A percentile compares a stretch with the other conserved stretches of the same genome.
Evolutionary conservation across 2,329 filamentous ascomycete genomes (phyloP).

Genomic region (Calonectria hawksworthii): DNA sequence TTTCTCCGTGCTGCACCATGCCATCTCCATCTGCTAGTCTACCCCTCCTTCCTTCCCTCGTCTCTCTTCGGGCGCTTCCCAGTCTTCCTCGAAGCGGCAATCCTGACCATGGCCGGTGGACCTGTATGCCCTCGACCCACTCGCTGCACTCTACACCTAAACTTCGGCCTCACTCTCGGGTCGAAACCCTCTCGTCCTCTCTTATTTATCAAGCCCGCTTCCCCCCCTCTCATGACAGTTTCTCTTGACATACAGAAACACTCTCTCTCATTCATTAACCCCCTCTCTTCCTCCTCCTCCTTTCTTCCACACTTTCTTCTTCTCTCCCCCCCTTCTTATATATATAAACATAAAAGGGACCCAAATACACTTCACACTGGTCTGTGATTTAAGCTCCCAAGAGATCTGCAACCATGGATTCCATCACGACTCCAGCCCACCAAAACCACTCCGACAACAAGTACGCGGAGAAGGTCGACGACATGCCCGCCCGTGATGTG

Average conservation of each 20-base stretch:
- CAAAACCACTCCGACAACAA: conserved; percentile 30
- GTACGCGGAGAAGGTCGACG: conserved; percentile 21
- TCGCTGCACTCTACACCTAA: conserved; percentile 1
- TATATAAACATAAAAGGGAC: neutral
- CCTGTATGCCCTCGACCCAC: conserved; percentile 23
- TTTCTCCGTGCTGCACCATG: conserved; percentile 1
- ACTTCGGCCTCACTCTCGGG: conserved; percentile 29
- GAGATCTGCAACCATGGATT: conserved; percentile 32
- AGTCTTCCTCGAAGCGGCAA: conserved; percentile 4
- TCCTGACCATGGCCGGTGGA: conserved; percentile 8
- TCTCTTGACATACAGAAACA: neutral
- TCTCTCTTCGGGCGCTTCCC: neutral
- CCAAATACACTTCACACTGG: neutral
- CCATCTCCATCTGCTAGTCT: neutral
- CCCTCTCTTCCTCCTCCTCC: neutral
- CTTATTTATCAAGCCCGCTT: conserved; percentile 12
- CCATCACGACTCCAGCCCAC: conserved; percentile 31
- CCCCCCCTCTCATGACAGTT: neutral
- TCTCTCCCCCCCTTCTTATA: neutral
- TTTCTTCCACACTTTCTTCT: neutral
- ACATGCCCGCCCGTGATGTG: conserved; percentile 37
- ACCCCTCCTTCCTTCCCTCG: neutral
- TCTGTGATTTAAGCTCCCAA: neutral
- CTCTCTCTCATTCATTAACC: neutral
- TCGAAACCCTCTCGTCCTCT: neutral